Conservation (phyloP, 2,329 filamentous ascomycete genomes). For the Curvularia eragrostidis region DNA sequence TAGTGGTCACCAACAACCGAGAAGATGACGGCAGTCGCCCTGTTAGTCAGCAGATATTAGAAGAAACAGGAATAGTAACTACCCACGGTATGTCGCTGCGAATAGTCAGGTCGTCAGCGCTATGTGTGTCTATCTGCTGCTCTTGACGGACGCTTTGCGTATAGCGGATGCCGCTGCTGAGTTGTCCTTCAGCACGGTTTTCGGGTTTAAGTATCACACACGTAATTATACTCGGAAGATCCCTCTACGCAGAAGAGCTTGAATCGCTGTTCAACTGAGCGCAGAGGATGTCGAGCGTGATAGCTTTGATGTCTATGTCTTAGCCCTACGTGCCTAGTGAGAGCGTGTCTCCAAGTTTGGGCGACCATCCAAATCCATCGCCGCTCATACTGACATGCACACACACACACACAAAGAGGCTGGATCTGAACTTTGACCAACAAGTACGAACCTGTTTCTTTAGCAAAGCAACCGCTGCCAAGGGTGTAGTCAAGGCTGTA, state of each 20-base stretch:
- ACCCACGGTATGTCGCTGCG: constrained; percentile 49
- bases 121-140: constrained; percentile 54
- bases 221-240: constrained; percentile 63
- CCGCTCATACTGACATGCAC: constrained; percentile 14
- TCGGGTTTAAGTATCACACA: constrained; percentile 51
- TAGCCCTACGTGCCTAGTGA: constrained; percentile 56
- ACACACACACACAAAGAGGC: background rate
- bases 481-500: background rate
- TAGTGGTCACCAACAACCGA: too few species aligned
- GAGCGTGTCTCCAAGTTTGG: constrained; percentile 53
- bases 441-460: background rate
- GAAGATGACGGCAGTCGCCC: too few species aligned
- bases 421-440: background rate
- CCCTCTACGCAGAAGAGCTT: constrained; percentile 62
- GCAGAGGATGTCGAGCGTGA: constrained; percentile 61
- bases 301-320: constrained; percentile 62
- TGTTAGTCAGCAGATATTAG: too few species aligned
- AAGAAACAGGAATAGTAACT: too few species aligned
- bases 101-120: constrained; percentile 56
- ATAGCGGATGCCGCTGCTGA: constrained; percentile 57
- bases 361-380: constrained; percentile 20
- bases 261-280: constrained; percentile 66
- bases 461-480: background rate
- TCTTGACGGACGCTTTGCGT: constrained; percentile 50
- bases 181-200: constrained; percentile 45